Base-by-base conservation (phyloP, 805 yeast genomes). In the Yamadazyma laniorum region DNA sequence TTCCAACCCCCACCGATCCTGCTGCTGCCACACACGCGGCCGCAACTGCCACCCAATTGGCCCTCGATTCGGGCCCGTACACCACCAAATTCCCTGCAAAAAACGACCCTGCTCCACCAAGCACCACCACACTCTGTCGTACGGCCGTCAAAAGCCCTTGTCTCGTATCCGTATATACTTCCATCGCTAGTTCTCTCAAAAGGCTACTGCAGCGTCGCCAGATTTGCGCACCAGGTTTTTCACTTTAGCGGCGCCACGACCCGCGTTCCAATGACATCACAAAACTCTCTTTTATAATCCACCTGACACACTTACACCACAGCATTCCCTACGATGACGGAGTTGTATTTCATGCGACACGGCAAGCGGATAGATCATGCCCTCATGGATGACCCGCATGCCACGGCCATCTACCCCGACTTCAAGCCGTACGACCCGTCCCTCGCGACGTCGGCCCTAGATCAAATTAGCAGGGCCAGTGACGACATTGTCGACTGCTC, bases 311-410 rank as follows among this genome's bases (percentile, higher is more conserved):
- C 23, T 17, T 25, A 15, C 18, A 31, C 34, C 26, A 33, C n/a
- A 14, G 9, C 6, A 27, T n/a, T 28, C 25, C 22, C 32, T 8
- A 26, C 26, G 12, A 64, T 64, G 70, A 52, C 70, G 18, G 72
- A 67, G 52, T 55, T 68, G 45, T 65, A 52, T 51, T 68, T 68
- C 55, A 53, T 68, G 37, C 70, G 74, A 42, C 74, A 68, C 52
- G 72, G 70, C 18, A 54, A 56, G 29, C 51, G 74, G 30, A 63
- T 66, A 32, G 73, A 68, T 47, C 70, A 65, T 45, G 63, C 60
- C 11, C 37, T 49, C 25, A 33, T 46, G 29, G 48, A 44, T 15
- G 59, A 60, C 25, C 50, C 58, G 12, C 25, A 34, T 3, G 61
- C 63, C 14, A 40, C 37, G 29, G 60, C 70, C 4, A 31, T 67